Conservation (phyloP, 345 rosid genomes). For the Euphorbia peplus region DNA sequence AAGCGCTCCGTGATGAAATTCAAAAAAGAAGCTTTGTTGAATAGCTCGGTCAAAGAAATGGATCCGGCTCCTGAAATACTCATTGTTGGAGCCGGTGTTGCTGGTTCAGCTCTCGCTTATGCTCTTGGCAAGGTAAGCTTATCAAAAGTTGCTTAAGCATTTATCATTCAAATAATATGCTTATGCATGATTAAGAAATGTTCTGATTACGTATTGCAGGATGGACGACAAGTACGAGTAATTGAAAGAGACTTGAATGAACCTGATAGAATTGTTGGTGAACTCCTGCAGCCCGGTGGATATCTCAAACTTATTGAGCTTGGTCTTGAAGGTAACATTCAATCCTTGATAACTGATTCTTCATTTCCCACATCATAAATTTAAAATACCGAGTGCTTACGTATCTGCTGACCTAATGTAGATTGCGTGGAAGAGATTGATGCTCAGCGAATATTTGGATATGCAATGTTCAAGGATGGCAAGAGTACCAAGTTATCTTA, state of each 20-base stretch:
- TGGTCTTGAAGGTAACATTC: constrained; percentile 33
- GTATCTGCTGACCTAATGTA: not conserved
- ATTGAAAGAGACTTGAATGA: constrained; percentile 16
- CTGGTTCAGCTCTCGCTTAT: constrained; percentile 6
- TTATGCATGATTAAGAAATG: too few species aligned
- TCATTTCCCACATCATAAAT: too few species aligned
- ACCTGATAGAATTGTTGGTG: constrained; percentile 14
- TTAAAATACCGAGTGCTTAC: not conserved
- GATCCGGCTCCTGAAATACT: not conserved
- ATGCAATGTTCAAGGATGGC: constrained; percentile 52
- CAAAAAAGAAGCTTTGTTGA: not conserved
- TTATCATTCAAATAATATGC: too few species aligned
- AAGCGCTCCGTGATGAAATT: not conserved
- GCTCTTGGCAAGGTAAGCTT: not conserved
- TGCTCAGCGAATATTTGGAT: constrained; percentile 50
- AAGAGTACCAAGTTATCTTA: constrained; percentile 33
- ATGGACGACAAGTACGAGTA: constrained; percentile 7
- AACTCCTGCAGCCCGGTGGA: constrained; percentile 29
- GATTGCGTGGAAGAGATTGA: constrained; percentile 59
- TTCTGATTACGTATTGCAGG: not conserved
- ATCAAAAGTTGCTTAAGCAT: not conserved
- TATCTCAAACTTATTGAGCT: constrained; percentile 36
- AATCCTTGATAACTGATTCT: not conserved
- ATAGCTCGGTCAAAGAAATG: not conserved
- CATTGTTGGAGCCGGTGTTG: constrained; percentile 9